Evolutionary conservation across 129 eudicot genomes (phyloP).

Genomic region (Lonicera japonica): DNA sequence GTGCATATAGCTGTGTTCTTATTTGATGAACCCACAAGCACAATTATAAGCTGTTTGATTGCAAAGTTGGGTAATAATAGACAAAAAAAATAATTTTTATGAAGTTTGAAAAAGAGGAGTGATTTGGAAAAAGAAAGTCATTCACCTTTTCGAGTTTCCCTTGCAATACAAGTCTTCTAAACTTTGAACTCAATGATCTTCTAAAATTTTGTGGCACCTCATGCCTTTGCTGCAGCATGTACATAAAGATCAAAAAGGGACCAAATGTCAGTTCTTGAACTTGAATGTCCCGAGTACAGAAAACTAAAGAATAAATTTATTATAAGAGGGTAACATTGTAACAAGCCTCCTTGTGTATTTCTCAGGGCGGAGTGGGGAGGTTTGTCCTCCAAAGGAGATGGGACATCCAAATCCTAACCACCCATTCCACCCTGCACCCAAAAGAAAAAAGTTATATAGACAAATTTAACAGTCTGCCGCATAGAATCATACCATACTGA

Average conservation of each 20-base stretch:
- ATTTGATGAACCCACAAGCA: neutral
- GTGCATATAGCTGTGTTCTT: neutral
- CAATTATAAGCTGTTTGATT: neutral
- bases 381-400: too few relatives aligned
- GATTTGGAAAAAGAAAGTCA: neutral
- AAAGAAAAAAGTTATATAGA: neutral
- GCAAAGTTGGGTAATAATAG: neutral
- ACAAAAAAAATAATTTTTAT: too few relatives aligned
- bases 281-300: neutral
- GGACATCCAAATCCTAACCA: too few relatives aligned
- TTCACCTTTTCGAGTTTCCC: slow-evolving; percentile 47
- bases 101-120: neutral
- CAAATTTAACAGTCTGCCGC: neutral
- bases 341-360: neutral
- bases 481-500: too few relatives aligned
- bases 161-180: slow-evolving; percentile 31
- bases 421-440: neutral
- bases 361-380: neutral
- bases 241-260: neutral
- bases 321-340: neutral
- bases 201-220: slow-evolving; percentile 33
- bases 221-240: slow-evolving; percentile 29
- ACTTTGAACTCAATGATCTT: slow-evolving; percentile 19
- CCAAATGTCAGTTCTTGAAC: neutral
- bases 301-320: neutral